Conservation (phyloP, 1,139 yeast genomes). For the Yamadazyma membranifaciens region DNA sequence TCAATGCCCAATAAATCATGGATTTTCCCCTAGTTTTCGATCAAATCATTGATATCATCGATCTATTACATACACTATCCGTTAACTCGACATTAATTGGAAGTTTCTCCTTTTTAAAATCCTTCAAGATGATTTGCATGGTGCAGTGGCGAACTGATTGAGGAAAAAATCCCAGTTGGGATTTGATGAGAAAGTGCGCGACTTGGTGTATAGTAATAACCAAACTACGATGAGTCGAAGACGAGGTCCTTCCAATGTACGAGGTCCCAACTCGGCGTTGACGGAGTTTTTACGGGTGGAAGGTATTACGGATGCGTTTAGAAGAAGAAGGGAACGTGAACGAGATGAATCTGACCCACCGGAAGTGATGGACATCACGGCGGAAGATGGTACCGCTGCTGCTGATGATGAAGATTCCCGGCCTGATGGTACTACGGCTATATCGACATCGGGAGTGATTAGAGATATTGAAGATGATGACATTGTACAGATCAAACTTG, state of each 20-base stretch:
- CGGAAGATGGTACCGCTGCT: background rate
- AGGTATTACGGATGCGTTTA: constrained; percentile 83
- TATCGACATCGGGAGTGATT: background rate
- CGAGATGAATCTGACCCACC: background rate
- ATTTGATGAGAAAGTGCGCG: background rate
- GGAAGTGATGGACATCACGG: no score
- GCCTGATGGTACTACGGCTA: background rate
- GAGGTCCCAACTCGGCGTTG: constrained; percentile 78
- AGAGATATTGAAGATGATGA: constrained; percentile 31
- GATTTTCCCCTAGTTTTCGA: background rate
- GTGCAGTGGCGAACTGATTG: constrained; percentile 3
- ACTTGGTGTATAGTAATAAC: background rate
- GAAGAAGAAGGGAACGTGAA: constrained; percentile 48
- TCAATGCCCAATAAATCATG: no score
- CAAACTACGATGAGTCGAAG: constrained; percentile 22
- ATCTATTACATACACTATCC: constrained; percentile 55
- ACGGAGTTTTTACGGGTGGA: constrained; percentile 75
- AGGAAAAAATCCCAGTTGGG: background rate
- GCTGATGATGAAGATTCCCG: background rate
- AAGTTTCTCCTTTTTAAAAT: constrained; percentile 88
- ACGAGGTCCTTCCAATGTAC: constrained; percentile 36
- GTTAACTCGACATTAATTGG: constrained; percentile 71
- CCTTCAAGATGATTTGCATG: constrained; percentile 86
- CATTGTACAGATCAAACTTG: constrained; percentile 36
- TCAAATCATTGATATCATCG: background rate